Evolutionary conservation across 2,329 filamentous ascomycete genomes (phyloP), one percentile per base, ranked within the genome.

Genomic region (Fusarium stilboides): DNA sequence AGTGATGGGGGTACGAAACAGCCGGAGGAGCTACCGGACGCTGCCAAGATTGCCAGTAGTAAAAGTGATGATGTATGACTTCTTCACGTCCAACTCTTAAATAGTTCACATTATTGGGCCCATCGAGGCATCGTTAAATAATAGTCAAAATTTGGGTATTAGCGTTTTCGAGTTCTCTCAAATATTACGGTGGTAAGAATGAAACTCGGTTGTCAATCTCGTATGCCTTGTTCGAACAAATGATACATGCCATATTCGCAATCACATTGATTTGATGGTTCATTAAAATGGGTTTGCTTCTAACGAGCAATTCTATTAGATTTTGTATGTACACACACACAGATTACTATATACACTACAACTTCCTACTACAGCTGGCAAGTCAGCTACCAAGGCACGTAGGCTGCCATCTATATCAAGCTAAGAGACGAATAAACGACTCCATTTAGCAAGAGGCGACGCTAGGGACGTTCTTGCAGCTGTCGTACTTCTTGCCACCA

Each of bases 401-500:
- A 17, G 3, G 13, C 40, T 20, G 14, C 39, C 13, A 19, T 5
- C 1, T 2, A 22, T 42, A 10, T 1, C 17, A 4, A 22, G 1
- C 1, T 0, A 33, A 2, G 8, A 13, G 4, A 12, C 20, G 19
- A 34, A 9, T 7, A 10, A 9, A 31, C 28, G 8, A 20, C 6
- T 7, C 0, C 13, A 13, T 42, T 44, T 65, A 70, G 46, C 67
- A 70, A 17, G 67, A 68, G n/a, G 67, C 67, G 6, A 71, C 65
- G n/a, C 69, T 65, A 9, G 76, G 76, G n/a, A 78, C 69, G 31
- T 74, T 74, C 62, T 72, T 42, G 75, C 76, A 78, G 54, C 68
- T 72, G 20, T 57, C 59, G 19, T 75, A 77, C 53, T 66, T 81
- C 72, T 83, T 81, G 44, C 87, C 87, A 42, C 87, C 87, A 20